Evolutionary conservation across 176 grass and related monocot genomes (phyloP).

Genomic region (Oryza meridionalis): DNA sequence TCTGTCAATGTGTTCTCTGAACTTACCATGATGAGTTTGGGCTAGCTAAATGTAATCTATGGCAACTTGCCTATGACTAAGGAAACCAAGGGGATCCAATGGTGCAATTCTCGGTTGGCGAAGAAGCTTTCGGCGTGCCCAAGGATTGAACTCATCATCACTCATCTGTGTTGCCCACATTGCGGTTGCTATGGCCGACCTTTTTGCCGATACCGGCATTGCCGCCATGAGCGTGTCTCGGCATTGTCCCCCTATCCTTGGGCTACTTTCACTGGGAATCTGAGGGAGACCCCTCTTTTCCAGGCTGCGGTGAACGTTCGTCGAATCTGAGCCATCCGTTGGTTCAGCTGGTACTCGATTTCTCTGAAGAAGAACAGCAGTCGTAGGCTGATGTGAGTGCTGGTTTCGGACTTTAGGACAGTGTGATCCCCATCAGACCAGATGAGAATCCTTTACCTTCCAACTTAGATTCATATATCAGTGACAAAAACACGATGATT

Average conservation of each 20-base stretch:
- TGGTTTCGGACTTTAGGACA: neutral
- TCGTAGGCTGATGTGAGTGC: too few relatives aligned
- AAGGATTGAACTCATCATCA: conserved; percentile 23
- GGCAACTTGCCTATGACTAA: neutral
- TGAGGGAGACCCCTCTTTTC: neutral
- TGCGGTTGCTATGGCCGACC: conserved; percentile 36
- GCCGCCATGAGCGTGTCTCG: conserved; percentile 5
- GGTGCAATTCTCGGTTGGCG: conserved; percentile 6
- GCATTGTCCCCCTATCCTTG: neutral
- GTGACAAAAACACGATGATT: too few relatives aligned
- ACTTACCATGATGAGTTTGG: neutral
- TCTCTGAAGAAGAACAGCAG: neutral
- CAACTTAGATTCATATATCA: too few relatives aligned
- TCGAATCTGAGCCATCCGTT: neutral
- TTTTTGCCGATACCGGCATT: conserved; percentile 15
- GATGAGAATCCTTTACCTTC: too few relatives aligned
- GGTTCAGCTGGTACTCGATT: neutral
- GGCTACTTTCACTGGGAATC: neutral
- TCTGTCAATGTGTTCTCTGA: neutral
- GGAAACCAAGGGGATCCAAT: conserved; percentile 20
- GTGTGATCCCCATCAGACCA: too few relatives aligned
- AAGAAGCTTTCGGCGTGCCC: conserved; percentile 40
- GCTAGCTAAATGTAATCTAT: too few relatives aligned
- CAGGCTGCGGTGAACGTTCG: neutral
- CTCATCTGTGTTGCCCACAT: neutral